phyloP scores from a whole-genome alignment of 768 basidiomycete genomes.

The Tricholoma matsutake region DNA sequence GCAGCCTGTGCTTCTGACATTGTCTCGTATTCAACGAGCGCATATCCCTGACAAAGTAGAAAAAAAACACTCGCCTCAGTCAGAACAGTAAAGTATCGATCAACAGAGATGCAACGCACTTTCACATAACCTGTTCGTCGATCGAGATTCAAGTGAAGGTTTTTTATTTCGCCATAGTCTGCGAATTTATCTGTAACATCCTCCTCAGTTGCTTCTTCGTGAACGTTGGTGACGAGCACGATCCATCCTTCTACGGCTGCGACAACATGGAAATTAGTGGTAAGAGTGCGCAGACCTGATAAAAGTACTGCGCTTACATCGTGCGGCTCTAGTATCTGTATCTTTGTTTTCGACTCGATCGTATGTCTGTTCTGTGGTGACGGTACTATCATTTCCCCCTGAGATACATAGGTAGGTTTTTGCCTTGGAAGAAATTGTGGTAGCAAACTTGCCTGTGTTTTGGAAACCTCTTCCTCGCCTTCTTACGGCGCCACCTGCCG shows the following conservation, averaged over 20 bases:
- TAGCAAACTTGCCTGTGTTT: slow-evolving; percentile 51
- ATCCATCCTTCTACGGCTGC: slow-evolving; percentile 99
- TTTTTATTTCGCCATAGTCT: slow-evolving; percentile 97
- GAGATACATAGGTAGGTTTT: slow-evolving; percentile 10
- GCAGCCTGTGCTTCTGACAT: slow-evolving; percentile 93
- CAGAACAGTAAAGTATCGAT: not conserved
- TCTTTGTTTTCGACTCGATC: slow-evolving; percentile 78
- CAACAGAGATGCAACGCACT: slow-evolving; percentile 42
- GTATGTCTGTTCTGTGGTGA: slow-evolving; percentile 65
- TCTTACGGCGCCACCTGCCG: slow-evolving; percentile 65
- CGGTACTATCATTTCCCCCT: slow-evolving; percentile 64
- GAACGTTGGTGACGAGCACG: slow-evolving; percentile 92
- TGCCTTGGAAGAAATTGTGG: not conserved
- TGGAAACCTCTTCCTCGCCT: slow-evolving; percentile 86
- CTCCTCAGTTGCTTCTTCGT: slow-evolving; percentile 98
- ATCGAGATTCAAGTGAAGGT: slow-evolving; percentile 95
- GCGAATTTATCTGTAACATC: slow-evolving; percentile 95
- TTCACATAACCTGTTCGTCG: slow-evolving; percentile 98
- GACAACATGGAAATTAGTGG: slow-evolving; percentile 10
- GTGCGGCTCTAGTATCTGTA: slow-evolving; percentile 75
- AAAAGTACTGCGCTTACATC: slow-evolving; percentile 54
- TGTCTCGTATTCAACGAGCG: slow-evolving; percentile 95
- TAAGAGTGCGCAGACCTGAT: slow-evolving; percentile 1
- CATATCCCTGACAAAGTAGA: slow-evolving; percentile 78
- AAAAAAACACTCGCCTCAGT: slow-evolving; percentile 4